Conservation (phyloP, 2,329 filamentous ascomycete genomes). For the Stylonectria norvegica region DNA sequence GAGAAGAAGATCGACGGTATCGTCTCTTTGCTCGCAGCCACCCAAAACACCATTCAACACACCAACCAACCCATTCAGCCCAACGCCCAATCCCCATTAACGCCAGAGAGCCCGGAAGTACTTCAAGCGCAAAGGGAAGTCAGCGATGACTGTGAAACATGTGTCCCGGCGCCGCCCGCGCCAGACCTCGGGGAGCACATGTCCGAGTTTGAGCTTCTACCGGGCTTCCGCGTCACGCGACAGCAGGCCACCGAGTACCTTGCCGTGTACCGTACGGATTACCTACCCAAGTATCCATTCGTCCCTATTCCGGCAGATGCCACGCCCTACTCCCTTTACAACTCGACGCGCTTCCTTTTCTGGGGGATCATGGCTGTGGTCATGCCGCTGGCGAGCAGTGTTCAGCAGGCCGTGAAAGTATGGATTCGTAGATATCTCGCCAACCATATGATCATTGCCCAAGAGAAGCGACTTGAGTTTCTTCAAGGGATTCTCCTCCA, state of each 20-base stretch:
- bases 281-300: slow-evolving; percentile 38
- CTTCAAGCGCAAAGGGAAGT: slow-evolving; percentile 1
- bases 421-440: slow-evolving; percentile 39
- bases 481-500: slow-evolving; percentile 39
- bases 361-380: slow-evolving; percentile 36
- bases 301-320: slow-evolving; percentile 28
- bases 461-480: slow-evolving; percentile 35
- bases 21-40: slow-evolving; percentile 34
- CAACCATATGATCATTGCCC: slow-evolving; percentile 34
- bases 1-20: slow-evolving; percentile 41
- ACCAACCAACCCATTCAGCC: slow-evolving; percentile 27
- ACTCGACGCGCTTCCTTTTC: slow-evolving; percentile 35
- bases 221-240: slow-evolving; percentile 33
- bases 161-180: not conserved
- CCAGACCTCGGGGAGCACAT: slow-evolving; percentile 1
- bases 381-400: slow-evolving; percentile 29
- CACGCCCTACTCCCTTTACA: slow-evolving; percentile 30
- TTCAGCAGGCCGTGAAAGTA: slow-evolving; percentile 31
- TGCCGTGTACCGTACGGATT: slow-evolving; percentile 31
- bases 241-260: slow-evolving; percentile 33
- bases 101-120: slow-evolving; percentile 23
- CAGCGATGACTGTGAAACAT: not conserved
- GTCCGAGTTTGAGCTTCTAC: slow-evolving; percentile 29
- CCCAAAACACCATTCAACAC: too few species aligned
- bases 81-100: slow-evolving; percentile 19